phyloP scores from a whole-genome alignment of 352 stramenopile species.

The Achlya hypogyna region DNA sequence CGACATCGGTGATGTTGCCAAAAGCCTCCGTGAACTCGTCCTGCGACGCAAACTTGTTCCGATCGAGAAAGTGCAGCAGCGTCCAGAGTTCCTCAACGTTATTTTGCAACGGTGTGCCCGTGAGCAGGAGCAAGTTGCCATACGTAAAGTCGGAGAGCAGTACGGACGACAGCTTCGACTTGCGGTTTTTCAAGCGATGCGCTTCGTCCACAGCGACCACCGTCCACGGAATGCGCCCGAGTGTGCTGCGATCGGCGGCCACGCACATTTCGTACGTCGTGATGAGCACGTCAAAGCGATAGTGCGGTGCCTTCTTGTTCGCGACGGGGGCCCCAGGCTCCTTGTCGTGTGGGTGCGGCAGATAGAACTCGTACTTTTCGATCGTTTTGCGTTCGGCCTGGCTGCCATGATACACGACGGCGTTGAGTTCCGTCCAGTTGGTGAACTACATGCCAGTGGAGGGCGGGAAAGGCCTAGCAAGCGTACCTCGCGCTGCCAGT shows the following conservation, averaged over 20 bases:
- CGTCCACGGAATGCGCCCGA: conserved; percentile 93
- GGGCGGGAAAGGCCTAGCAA: neutral
- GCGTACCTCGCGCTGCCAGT: conserved; percentile 94
- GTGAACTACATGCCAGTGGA: conserved; percentile 59
- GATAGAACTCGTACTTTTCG: conserved; percentile 93
- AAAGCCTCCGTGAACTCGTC: conserved; percentile 92
- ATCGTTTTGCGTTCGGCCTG: conserved; percentile 83
- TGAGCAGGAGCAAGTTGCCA: conserved; percentile 83
- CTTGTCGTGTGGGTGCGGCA: conserved; percentile 30
- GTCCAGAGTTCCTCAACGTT: conserved; percentile 94
- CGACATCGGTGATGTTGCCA: conserved; percentile 86
- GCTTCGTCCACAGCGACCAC: conserved; percentile 98
- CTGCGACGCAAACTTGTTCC: conserved; percentile 88
- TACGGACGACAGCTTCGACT: conserved; percentile 89
- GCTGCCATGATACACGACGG: conserved; percentile 97
- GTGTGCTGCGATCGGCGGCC: conserved; percentile 89
- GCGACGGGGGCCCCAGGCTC: conserved; percentile 31
- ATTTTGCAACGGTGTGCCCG: conserved; percentile 86
- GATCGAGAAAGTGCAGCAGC: conserved; percentile 97
- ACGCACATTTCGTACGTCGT: conserved; percentile 99
- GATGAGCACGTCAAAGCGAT: conserved; percentile 98
- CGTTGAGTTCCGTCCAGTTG: conserved; percentile 97
- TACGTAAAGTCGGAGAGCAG: conserved; percentile 73
- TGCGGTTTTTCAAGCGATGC: conserved; percentile 97
- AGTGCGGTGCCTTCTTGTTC: conserved; percentile 25